Evolutionary conservation across 495 filamentous ascomycete species (phyloP).

Genomic region (Hypoxylon crocopeplum): DNA sequence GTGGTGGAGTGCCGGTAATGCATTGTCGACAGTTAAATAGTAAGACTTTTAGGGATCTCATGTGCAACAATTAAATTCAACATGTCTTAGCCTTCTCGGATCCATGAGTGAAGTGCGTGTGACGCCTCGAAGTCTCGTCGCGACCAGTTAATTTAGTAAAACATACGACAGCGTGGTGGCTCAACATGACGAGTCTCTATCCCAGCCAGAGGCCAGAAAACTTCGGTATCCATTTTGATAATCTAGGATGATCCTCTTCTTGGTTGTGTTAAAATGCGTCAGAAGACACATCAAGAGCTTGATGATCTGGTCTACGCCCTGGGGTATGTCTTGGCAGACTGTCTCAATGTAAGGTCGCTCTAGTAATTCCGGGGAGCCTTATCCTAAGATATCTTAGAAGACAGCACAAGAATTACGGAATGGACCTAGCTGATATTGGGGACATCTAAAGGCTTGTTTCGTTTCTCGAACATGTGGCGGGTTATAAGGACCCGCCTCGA

Average conservation of each 20-base stretch:
- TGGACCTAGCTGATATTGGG: no score
- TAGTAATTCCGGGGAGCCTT: not conserved
- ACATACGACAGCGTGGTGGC: not conserved
- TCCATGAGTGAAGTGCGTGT: not conserved
- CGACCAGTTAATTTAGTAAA: not conserved
- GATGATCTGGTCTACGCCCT: not conserved
- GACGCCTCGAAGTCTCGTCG: not conserved
- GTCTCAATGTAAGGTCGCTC: not conserved
- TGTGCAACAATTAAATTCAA: not conserved
- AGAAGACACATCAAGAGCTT: not conserved
- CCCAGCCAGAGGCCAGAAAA: not conserved
- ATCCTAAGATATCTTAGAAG: not conserved
- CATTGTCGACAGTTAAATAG: not conserved
- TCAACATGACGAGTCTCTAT: not conserved
- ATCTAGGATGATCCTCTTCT: no score
- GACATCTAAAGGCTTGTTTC: slow-evolving; percentile 3
- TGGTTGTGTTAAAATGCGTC: not conserved
- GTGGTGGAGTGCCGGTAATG: not conserved
- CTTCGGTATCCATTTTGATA: no score
- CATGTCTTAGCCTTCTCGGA: not conserved
- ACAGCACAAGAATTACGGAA: slow-evolving; percentile 6
- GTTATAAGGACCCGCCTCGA: slow-evolving; percentile 21
- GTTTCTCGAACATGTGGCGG: slow-evolving; percentile 11
- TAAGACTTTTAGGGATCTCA: not conserved
- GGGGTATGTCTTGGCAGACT: not conserved